Base-by-base conservation (phyloP, 1,284 basidiomycete species). In the Naganishia sp. region DNA sequence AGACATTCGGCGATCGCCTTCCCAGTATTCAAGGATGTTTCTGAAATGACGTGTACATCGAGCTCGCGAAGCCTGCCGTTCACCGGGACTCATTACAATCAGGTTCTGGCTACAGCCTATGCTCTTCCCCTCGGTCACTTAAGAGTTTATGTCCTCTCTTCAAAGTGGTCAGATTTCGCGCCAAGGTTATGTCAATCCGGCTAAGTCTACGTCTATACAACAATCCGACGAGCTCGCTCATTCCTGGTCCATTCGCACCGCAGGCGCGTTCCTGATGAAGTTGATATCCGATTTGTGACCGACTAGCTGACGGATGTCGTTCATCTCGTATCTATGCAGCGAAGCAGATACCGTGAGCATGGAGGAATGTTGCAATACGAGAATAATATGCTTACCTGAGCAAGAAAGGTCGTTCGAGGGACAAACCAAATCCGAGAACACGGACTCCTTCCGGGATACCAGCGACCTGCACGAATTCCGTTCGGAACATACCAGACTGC, bases 381-480 rank as follows among this genome's bases (percentile, higher is more conserved):
- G 9, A 9, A 11, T 25, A 6, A 39, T 17, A 1, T 35, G 23
- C 87, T 69, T 71, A 91, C 90, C 92, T 87, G 81, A 99, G 99
- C 96, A 99, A 99, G 0, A 96, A 99, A n/a, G 96, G 96, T 69
- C 96, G 83, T 81, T 99, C 96, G 42, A 99, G 83, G 75, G 88
- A 87, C 71, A 99, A 86, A 64, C 96, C 96, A 93, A 95, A 99
- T 21, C 96, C 96, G 71, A 96, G 89, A 3, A 98, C 95, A 60
- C 94, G 89, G 11, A 99, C 94, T 72, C 94, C 94, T 72, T 94
- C 92, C 2, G 96, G 96, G 75, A 99, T 88, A 49, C 96, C 96
- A 94, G 99, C 99, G 10, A 96, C 94, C 76, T 94, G 92, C 54
- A 99, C 84, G 95, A 99, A 99, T 78, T 99, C 96, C 2, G 96